Conservation (phyloP, 2,329 filamentous ascomycete species). For the Aspergillus pseudotamarii region DNA sequence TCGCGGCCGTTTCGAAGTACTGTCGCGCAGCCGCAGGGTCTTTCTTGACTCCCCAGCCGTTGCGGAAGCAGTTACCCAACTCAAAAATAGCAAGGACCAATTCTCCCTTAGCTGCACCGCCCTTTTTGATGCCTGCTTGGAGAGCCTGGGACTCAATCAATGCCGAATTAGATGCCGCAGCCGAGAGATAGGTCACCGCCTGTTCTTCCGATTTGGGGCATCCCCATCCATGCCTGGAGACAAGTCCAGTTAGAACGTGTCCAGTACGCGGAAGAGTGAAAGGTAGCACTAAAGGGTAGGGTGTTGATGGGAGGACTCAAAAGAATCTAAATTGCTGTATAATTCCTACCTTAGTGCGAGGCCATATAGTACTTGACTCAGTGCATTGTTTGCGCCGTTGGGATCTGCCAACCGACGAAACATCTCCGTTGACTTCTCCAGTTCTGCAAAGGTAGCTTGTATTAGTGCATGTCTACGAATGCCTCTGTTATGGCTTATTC, state of each 20-base stretch:
- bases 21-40: constrained; percentile 82
- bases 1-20: constrained; percentile 98
- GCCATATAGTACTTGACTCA: constrained; percentile 94
- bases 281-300: neutral
- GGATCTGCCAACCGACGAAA: constrained; percentile 85
- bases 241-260: neutral
- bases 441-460: constrained; percentile 50
- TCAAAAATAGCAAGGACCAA: constrained; percentile 96
- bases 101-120: constrained; percentile 93
- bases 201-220: constrained; percentile 70
- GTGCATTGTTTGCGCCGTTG: constrained; percentile 81
- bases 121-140: constrained; percentile 84
- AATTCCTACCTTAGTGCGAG: constrained; percentile 74
- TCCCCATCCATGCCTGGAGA: constrained; percentile 84
- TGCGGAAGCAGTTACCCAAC: constrained; percentile 73
- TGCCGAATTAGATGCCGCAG: constrained; percentile 88
- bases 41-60: constrained; percentile 89
- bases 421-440: constrained; percentile 77
- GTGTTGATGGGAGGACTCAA: neutral
- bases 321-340: neutral
- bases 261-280: neutral
- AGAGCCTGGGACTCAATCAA: constrained; percentile 83
- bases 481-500: neutral
- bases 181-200: constrained; percentile 82
- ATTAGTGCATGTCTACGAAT: neutral